A percentile compares a stretch with the other conserved stretches of the same genome.
Conservation (phyloP, 2,329 filamentous ascomycete genomes). For the Xylaria polymorpha region DNA sequence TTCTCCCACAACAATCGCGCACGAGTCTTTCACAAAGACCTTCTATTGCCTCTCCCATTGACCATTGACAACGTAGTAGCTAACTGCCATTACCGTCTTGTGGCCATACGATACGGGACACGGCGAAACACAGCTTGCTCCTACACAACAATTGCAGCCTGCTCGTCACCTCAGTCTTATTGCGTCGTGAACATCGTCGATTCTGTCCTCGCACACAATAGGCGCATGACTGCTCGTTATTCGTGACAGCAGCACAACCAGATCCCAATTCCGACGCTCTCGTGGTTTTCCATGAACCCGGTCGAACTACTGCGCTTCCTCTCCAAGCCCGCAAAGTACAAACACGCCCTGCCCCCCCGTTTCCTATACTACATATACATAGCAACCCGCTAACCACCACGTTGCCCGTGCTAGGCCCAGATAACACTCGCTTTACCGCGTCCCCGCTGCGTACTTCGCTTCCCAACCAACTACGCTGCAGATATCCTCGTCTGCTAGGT, state of each 20-base stretch:
- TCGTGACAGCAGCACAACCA: constrained; percentile 42
- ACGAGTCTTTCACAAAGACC: constrained; percentile 8
- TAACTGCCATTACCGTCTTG: constrained; percentile 6
- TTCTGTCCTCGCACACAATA: constrained; percentile 12
- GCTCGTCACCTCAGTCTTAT: constrained; percentile 15
- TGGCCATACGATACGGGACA: constrained; percentile 42
- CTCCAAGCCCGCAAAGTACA: constrained; percentile 93
- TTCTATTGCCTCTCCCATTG: not conserved
- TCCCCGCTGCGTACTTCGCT: constrained; percentile 29
- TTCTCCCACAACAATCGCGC: constrained; percentile 29
- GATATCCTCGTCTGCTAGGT: constrained; percentile 80
- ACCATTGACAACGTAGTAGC: not conserved
- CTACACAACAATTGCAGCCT: not conserved
- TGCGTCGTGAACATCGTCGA: constrained; percentile 16
- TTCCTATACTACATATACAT: too few relatives aligned
- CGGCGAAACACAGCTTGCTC: not conserved
- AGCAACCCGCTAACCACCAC: constrained; percentile 18
- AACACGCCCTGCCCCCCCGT: constrained; percentile 5
- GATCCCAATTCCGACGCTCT: constrained; percentile 40
- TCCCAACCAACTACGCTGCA: constrained; percentile 54
- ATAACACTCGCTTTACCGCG: constrained; percentile 64
- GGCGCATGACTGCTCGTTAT: constrained; percentile 33
- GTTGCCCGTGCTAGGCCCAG: constrained; percentile 59
- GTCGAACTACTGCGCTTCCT: constrained; percentile 92
- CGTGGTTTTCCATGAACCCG: constrained; percentile 82